Conservation (phyloP, 1,139 yeast genomes). For the Kurtzmaniella quercitrusa region DNA sequence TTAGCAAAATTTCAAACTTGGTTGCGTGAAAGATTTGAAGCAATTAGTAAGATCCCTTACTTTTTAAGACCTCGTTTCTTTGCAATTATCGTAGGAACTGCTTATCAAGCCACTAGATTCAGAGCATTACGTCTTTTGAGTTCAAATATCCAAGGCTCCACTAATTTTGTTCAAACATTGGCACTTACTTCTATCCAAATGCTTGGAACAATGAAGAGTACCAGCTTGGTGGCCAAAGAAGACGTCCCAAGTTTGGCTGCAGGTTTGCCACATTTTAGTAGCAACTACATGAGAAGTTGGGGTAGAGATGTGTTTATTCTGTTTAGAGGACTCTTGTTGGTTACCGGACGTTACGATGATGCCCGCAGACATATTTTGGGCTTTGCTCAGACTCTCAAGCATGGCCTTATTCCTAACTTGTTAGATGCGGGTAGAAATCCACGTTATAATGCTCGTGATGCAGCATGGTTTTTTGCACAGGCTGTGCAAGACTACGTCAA, state of each 20-base stretch:
- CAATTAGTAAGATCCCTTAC: constrained; percentile 65
- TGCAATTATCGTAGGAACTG: constrained; percentile 72
- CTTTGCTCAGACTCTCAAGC: constrained; percentile 89
- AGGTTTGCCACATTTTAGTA: constrained; percentile 91
- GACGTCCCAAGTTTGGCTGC: constrained; percentile 84
- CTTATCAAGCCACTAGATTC: constrained; percentile 75
- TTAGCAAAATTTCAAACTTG: constrained; percentile 58
- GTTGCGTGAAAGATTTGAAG: constrained; percentile 65
- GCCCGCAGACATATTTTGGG: constrained; percentile 80
- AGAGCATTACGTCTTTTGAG: constrained; percentile 61
- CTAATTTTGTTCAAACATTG: constrained; percentile 72
- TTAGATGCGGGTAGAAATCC: constrained; percentile 93
- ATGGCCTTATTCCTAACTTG: constrained; percentile 90
- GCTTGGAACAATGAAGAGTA: constrained; percentile 71
- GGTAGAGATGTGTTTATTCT: constrained; percentile 95
- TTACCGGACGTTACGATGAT: constrained; percentile 73
- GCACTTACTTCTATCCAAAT: constrained; percentile 85
- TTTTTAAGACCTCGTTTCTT: constrained; percentile 85
- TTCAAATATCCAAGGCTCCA: constrained; percentile 51
- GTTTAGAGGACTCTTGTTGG: constrained; percentile 73
- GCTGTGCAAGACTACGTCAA: constrained; percentile 77
- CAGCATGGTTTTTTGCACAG: constrained; percentile 92
- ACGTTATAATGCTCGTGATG: constrained; percentile 93
- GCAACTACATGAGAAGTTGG: constrained; percentile 95
- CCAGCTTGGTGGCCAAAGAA: constrained; percentile 67